Evolutionary conservation across 306 rosid species (phyloP), one percentile per base, ranked within the genome.

Genomic region (Pyrus betulifolia): DNA sequence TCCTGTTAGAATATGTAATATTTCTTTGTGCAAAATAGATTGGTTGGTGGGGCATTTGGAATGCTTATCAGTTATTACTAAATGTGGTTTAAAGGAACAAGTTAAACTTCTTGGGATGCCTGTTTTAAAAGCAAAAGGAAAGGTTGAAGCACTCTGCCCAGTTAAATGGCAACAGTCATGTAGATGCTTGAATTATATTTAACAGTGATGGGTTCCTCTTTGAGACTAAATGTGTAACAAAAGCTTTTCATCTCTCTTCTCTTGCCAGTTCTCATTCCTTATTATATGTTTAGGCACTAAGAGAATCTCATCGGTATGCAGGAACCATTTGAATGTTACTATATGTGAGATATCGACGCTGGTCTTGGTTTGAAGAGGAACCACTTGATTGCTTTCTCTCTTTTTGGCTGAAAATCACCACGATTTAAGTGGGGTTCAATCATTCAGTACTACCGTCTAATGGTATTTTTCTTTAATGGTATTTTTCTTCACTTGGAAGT

Each of bases 321-420:
- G 98, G 98, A 92, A 85, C 92, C 96, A 27, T 91, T 94, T 84
- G 96, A 90, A 83, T 92, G 96, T 86, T 92, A 92, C 93, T 63
- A 68, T 67, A 83, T 92, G 87, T 90, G 93, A 55, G 98, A 89
- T 84, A 90, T 94, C 81, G 96, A 92, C 85, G 88, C 89, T 45
- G 96, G 96, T 63, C 95, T 90, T 76, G 93, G 95, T 74, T 87
- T 94, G 87, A 95, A 90, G 85, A 88, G 97, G 90, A 88, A 88
- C 58, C 98, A 95, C 72, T 85, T 95, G 25, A 84, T 92, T 75
- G 97, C 93, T 57, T 85, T 95, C 59, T 77, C 96, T 77, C 97
- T 94, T 82, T 79, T 92, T 33, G 82, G 95, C 88, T 74, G 97
- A 97, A 70, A 94, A 90, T 86, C 97, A 94, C 83, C 84, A 92